Conservation (phyloP, 257 asterid species). For the Penstemon barbatus region DNA sequence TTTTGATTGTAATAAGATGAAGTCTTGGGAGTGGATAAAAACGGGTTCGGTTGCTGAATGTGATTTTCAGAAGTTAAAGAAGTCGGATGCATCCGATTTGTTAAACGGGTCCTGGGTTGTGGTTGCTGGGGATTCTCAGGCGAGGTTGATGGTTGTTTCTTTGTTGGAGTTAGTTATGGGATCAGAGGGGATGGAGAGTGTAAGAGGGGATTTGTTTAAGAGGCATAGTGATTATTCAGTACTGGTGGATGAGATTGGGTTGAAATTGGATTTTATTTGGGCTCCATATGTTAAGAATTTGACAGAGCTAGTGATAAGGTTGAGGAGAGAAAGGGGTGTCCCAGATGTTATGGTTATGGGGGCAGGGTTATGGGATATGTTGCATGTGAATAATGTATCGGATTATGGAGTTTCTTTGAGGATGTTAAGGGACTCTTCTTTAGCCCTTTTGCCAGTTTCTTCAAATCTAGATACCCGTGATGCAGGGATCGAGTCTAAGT, state of each 20-base stretch:
- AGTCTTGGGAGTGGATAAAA: slow-evolving; percentile 74
- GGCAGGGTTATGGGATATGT: slow-evolving; percentile 94
- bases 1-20: slow-evolving; percentile 23
- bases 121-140: slow-evolving; percentile 91
- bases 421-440: slow-evolving; percentile 51
- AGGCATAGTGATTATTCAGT: slow-evolving; percentile 84
- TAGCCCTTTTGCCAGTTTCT: slow-evolving; percentile 65
- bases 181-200: slow-evolving; percentile 44
- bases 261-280: slow-evolving; percentile 91
- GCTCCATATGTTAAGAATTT: slow-evolving; percentile 76
- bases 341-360: slow-evolving; percentile 93
- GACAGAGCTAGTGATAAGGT: slow-evolving; percentile 48
- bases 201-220: slow-evolving; percentile 78
- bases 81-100: slow-evolving; percentile 71
- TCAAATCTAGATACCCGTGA: slow-evolving; percentile 38
- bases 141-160: slow-evolving; percentile 78
- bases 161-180: slow-evolving; percentile 75
- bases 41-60: slow-evolving; percentile 53
- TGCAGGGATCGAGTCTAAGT: slow-evolving; percentile 36
- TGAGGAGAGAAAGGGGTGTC: slow-evolving; percentile 40
- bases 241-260: slow-evolving; percentile 64
- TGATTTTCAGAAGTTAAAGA: slow-evolving; percentile 68
- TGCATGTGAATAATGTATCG: slow-evolving; percentile 60
- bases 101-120: slow-evolving; percentile 93
- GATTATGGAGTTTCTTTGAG: slow-evolving; percentile 58